A percentile compares a stretch with the other conserved stretches of the same genome.
phyloP scores from a whole-genome alignment of 371 early-diverging fungal genomes.

The Apophysomyces variabilis region DNA sequence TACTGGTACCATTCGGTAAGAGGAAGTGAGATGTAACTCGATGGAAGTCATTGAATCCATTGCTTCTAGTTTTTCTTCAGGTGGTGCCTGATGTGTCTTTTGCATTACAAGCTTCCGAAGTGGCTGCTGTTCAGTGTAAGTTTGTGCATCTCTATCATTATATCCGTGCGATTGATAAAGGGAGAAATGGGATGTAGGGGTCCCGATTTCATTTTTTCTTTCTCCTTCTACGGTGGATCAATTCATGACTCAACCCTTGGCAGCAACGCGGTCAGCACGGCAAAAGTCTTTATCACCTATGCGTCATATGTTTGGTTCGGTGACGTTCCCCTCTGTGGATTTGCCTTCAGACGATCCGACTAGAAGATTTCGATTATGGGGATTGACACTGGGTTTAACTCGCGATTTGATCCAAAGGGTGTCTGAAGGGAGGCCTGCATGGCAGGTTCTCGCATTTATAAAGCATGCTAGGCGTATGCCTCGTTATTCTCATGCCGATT shows the following conservation, averaged over 20 bases:
- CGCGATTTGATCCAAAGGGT: constrained; percentile 57
- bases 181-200: constrained; percentile 30
- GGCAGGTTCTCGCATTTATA: constrained; percentile 17
- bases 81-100: constrained; percentile 53
- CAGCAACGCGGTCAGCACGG: constrained; percentile 37
- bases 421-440: constrained; percentile 32
- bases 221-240: constrained; percentile 36
- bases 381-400: constrained; percentile 71
- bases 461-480: constrained; percentile 1
- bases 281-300: constrained; percentile 21
- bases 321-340: constrained; percentile 44
- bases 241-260: constrained; percentile 39
- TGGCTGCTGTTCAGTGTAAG: constrained; percentile 69
- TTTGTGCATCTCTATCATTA: neutral
- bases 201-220: constrained; percentile 56
- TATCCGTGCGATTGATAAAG: too few relatives aligned
- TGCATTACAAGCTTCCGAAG: constrained; percentile 53
- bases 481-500: neutral
- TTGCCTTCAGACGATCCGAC: constrained; percentile 41
- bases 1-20: constrained; percentile 66
- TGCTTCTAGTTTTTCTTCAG: constrained; percentile 55
- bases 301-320: constrained; percentile 29
- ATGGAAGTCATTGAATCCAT: neutral
- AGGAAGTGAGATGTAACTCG: neutral
- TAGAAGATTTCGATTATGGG: constrained; percentile 61